Evolutionary conservation across 164 flowering plant genomes (phyloP), one percentile per base, ranked within the genome.

Genomic region (Stephania japonica): DNA sequence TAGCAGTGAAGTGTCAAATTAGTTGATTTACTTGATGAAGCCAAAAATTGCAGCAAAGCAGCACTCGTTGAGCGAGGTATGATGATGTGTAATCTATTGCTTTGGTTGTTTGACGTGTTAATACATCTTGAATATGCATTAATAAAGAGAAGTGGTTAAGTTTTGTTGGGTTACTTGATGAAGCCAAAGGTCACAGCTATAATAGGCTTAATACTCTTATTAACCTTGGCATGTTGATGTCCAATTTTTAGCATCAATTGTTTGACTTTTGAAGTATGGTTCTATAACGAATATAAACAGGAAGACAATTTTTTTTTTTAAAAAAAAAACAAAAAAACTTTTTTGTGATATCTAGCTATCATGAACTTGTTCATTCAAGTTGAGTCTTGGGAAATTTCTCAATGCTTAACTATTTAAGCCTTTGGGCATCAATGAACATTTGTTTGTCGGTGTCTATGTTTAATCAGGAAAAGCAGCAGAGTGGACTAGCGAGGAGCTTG

Each of bases 1-100:
- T 8, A 76, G 78, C 66, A 78, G 87, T 72, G 98, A 96, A 77
- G 94, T 66, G 98, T 96, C 71, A 84, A 87, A 42, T 82, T 96
- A 61, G 94, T 87, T 78, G 99, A 96, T 86, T 81, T 96, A 76
- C 97, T 96, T 27, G 98, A 93, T 84, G 99, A 96, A 85, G 99
- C 99, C 61, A 96, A 93, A 77, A 81, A 5, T 72, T 89, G 92
- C 74, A 87, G 99, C 80, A 87, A 89, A 84, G 77, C 79, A 21
- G 91, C 84, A 43, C 94, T 96, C 74, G 63, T 81, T 72, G 86
- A 87, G 73, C 87, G 98, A 44, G 92, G 98, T 92, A 86, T 71
- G 26, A 14, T 32, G n/a, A 27, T 74, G 18, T 26, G 5, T 13
- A 21, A 67, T 47, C 42, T 66, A 26, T 21, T 69, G 38, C 10